Base-by-base conservation (phyloP, 192 early-diverging fungal genomes). In the Kappamyces sp. region DNA sequence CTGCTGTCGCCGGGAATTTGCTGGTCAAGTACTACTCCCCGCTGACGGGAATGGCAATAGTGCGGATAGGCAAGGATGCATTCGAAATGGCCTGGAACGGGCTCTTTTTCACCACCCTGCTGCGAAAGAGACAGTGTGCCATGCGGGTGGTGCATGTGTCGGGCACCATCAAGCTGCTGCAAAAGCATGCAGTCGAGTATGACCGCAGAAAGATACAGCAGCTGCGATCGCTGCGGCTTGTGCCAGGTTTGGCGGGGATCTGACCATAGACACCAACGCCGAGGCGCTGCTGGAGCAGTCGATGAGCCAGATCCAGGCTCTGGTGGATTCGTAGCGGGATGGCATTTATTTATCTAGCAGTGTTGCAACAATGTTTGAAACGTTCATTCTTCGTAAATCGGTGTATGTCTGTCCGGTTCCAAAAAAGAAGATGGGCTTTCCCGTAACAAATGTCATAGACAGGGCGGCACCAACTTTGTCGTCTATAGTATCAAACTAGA, bases 341-440 rank as follows among this genome's bases (percentile, higher is more conserved):
- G 23, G 23, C 23, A 23, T 23, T 23, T 23, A 23, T 23, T 23
- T 23, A 23, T 23, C 58, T n/a, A 66, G 36, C 7, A 66, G 42
- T 13, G 59, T 66, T 9, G 50, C 12, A 15, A 74, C 73, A 55
- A 74, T 74, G 53, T 55, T 60, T 35, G 37, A 36, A 3, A 74
- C 73, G 47, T 85, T 87, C 79, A 96, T 88, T 51, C 86, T 90
- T 63, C 89, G 85, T 64, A 96, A 75, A 74, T 96, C 93, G 2
- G 91, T 94, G 63, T 94, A 97, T 1, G 94, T 97, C 73, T 97
- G 94, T 4, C 94, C 94, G 8, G 92, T 95, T 32, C 94, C 94
- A 12, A 97, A 92, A 83, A 97, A 97, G 48, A 92, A 70, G 37
- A 97, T 95, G 5, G 94, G 94, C 64, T 93, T 84, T 15, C 92